Base-by-base conservation (phyloP, 2,329 filamentous ascomycete species). In the Hortaea sp. region DNA sequence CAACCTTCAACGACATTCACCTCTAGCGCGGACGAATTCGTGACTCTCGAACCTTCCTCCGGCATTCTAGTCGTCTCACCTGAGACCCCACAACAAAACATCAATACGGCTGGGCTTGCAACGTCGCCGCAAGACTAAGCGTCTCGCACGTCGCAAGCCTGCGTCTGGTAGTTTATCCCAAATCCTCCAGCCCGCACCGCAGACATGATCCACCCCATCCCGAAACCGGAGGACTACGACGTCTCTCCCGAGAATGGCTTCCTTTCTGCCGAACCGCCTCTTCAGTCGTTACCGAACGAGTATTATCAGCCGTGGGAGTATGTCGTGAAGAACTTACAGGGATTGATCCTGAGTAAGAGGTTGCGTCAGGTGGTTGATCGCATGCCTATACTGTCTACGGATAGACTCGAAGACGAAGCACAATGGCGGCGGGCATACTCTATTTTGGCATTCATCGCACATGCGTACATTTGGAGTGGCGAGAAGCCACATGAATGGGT, bases 241-340 rank as follows among this genome's bases (percentile, higher is more conserved):
- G 79, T 88, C 66, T 86, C 85, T 54, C 71, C 78, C 50, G 73
- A 80, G 47, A 80, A 88, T 69, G 92, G 92, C 60, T 98, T 98
- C 70, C 78, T 98, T 45, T 88, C 92, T 1, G 74, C 85, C 51
- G 81, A 87, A 53, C 70, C 85, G 32, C 92, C 92, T 38, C 73
- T 97, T 52, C 81, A 86, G 51, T 72, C 79, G 46, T 79, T 98
- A 10, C 85, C 88, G 7, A 85, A 95, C 61, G 78, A 84, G 2
- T 97, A 95, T 72, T 98, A 97, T 68, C 82, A 85, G 66, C 87
- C 88, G 62, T 98, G 92, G 92, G 92, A 98, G 69, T 79, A 84
- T 40, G 77, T 95, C 42, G 79, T 84, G 31, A 78, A 82, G 55
- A 95, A 95, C 61, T 75, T 98, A 29, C 92, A 95, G 68, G 81